Base-by-base conservation (phyloP, 1,284 basidiomycete species). In the Cryptococcus wingfieldii region DNA sequence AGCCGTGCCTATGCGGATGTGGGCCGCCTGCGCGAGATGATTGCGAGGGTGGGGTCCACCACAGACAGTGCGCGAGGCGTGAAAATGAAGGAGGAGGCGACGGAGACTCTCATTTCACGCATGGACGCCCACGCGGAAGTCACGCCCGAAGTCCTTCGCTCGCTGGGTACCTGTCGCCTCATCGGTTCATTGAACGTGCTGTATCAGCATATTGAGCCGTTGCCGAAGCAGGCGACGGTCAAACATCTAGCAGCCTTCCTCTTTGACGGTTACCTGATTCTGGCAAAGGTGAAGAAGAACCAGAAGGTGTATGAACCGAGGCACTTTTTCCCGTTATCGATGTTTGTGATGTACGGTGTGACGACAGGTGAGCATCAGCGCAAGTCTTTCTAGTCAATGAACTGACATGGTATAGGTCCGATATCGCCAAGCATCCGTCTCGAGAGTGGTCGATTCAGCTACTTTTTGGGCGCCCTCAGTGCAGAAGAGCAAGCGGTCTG, bases 221-320 rank as follows among this genome's bases (percentile, higher is more conserved):
- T 78, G 6, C 63, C 69, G 14, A 65, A 77, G 8, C 74, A 81
- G 25, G 79, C 88, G 61, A 87, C 85, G 67, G 87, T 90, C 58
- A 90, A 88, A 71, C 93, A 94, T 72, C 80, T 90, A 18, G 91
- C 88, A 38, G 89, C 88, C 10, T 94, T 96, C 72, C 78, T 97
- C 47, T 97, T 92, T 69, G 78, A 83, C 12, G 90, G 89, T 14
- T 95, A 91, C 71, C 77, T 96, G 47, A 81, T 95, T 42, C 78
- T 97, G 34, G 89, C 85, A 65, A 96, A 95, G 78, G 85, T 92
- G 50, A 80, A 82, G 62, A 91, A 89, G 76, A 82, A 84, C 46
- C 31, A 34, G 10, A 88, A 83, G 71, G 79, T 80, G 25, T 96
- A 95, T 69, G 90, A 94, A 67, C 85, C 89, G 10, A 83, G 82